Conservation (phyloP, 129 eudicot species). For the Sambucus nigra region DNA sequence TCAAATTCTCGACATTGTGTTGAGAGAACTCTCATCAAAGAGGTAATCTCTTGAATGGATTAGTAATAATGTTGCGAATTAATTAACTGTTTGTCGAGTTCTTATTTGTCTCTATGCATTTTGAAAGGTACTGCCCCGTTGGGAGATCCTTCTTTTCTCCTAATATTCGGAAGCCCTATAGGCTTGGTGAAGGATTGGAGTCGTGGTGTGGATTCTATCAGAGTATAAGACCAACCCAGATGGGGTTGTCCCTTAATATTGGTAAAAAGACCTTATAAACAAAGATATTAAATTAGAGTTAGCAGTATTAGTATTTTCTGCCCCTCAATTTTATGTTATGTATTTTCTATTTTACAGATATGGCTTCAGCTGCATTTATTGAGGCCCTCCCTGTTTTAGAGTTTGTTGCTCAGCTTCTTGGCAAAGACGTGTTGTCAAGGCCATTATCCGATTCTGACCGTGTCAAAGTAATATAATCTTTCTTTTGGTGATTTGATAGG, state of each 20-base stretch:
- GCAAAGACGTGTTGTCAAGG: constrained; percentile 60
- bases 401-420: constrained; percentile 70
- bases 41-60: constrained; percentile 24
- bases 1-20: constrained; percentile 52
- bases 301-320: too few relatives aligned
- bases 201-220: constrained; percentile 97
- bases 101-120: constrained; percentile 6
- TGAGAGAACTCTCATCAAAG: constrained; percentile 47
- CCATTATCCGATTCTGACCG: constrained; percentile 60
- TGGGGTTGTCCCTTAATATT: constrained; percentile 91
- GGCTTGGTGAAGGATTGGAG: constrained; percentile 87
- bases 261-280: too few relatives aligned
- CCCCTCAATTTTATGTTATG: neutral
- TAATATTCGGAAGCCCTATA: constrained; percentile 52
- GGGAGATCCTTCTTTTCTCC: constrained; percentile 87
- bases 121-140: constrained; percentile 59
- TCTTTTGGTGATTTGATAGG: constrained; percentile 2
- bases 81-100: neutral
- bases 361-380: constrained; percentile 91
- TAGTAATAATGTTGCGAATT: neutral
- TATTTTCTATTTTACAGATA: constrained; percentile 23
- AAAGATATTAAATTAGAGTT: too few relatives aligned
- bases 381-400: constrained; percentile 96
- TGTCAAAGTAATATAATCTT: constrained; percentile 35
- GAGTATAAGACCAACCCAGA: constrained; percentile 94